Evolutionary conservation across 495 filamentous ascomycete genomes (phyloP).

Genomic region (Choiromyces venosus): DNA sequence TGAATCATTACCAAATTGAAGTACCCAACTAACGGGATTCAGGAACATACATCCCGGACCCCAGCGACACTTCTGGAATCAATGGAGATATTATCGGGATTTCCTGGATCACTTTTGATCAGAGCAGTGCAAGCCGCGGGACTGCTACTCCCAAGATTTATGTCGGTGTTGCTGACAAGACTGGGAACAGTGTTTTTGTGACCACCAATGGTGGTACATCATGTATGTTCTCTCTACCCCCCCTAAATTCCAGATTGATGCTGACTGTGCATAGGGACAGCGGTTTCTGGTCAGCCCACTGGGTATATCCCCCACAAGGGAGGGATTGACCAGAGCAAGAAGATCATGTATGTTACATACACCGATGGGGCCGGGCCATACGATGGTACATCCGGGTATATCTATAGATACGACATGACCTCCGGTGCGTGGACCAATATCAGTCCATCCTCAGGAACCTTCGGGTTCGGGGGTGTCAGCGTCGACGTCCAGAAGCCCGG

Average conservation of each 20-base stretch:
- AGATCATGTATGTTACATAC: constrained; percentile 55
- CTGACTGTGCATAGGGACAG: constrained; percentile 43
- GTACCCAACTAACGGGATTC: background rate
- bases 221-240: constrained; percentile 24
- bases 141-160: constrained; percentile 56
- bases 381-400: constrained; percentile 50
- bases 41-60: constrained; percentile 48
- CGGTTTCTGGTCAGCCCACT: constrained; percentile 49
- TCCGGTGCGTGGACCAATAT: constrained; percentile 53
- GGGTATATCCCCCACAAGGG: constrained; percentile 55
- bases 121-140: constrained; percentile 47
- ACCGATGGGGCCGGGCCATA: constrained; percentile 54
- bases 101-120: constrained; percentile 54
- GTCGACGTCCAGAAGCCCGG: constrained; percentile 54
- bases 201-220: constrained; percentile 53
- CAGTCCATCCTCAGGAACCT: constrained; percentile 48
- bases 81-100: constrained; percentile 52
- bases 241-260: background rate
- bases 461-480: constrained; percentile 54
- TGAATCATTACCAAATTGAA: background rate
- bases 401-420: constrained; percentile 52
- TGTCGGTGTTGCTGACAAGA: constrained; percentile 53
- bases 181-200: constrained; percentile 51
- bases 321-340: constrained; percentile 51
- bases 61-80: constrained; percentile 47